Evolutionary conservation across 176 grass and related monocot species (phyloP).

Genomic region (Ananas comosus): DNA sequence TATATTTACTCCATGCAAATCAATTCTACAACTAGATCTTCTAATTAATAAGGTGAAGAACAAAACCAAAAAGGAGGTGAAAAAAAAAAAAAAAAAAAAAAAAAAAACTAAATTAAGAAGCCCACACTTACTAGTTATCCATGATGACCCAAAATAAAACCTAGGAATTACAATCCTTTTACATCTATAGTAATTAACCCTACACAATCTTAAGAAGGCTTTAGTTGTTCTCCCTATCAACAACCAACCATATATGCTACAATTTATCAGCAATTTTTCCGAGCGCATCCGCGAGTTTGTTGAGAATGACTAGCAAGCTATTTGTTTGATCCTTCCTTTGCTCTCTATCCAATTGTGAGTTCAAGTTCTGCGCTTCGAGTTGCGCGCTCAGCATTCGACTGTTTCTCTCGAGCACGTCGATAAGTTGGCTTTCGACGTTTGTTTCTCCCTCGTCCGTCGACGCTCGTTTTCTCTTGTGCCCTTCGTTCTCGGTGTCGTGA

Average conservation of each 20-base stretch:
- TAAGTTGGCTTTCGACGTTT: constrained; percentile 36
- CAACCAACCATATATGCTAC: constrained; percentile 18
- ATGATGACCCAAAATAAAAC: too few species aligned
- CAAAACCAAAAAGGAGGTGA: too few species aligned
- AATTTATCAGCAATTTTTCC: constrained; percentile 90
- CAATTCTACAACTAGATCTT: too few species aligned
- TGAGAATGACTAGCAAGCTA: constrained; percentile 61
- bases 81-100: too few species aligned
- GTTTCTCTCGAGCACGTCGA: constrained; percentile 70
- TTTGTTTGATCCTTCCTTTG: constrained; percentile 62
- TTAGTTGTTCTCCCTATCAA: background rate
- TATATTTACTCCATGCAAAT: too few species aligned
- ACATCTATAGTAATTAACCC: background rate
- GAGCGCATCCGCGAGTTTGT: constrained; percentile 74
- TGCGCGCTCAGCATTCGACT: constrained; percentile 47
- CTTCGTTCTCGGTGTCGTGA: constrained; percentile 22
- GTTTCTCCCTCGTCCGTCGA: constrained; percentile 15
- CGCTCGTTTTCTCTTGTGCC: constrained; percentile 39
- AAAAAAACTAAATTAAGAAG: too few species aligned
- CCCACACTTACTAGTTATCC: too few species aligned
- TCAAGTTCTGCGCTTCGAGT: constrained; percentile 62
- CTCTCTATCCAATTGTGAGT: constrained; percentile 74
- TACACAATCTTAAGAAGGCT: background rate
- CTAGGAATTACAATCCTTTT: background rate
- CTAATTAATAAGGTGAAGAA: too few species aligned